phyloP scores from a whole-genome alignment of 768 basidiomycete species.

The Rhodotorula paludigena region DNA sequence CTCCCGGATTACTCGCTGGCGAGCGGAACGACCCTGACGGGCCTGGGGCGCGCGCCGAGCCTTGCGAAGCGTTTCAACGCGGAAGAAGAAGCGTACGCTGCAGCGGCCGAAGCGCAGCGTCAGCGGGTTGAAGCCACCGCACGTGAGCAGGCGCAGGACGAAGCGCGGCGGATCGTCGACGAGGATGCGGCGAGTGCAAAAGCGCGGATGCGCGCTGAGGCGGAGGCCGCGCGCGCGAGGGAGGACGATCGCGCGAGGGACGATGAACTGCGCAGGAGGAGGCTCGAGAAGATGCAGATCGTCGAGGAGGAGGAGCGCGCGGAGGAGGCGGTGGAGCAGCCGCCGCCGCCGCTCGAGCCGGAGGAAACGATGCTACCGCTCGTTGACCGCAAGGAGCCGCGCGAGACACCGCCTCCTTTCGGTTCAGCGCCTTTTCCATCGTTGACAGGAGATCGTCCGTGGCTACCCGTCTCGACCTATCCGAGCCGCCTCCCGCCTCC shows the following conservation, averaged over 20 bases:
- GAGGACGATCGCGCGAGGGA: background rate
- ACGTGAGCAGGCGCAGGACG: background rate
- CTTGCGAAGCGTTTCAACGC: too few species aligned
- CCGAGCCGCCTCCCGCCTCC: background rate
- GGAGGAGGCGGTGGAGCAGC: background rate
- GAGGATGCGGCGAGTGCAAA: background rate
- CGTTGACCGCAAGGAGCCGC: background rate
- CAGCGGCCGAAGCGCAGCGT: background rate
- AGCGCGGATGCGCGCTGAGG: background rate
- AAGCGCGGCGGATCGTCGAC: background rate
- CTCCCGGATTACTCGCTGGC: background rate
- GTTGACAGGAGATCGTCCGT: too few species aligned
- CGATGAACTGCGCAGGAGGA: background rate
- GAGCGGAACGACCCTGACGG: background rate
- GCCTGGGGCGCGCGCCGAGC: too few species aligned
- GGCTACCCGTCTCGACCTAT: too few species aligned
- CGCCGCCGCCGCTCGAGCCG: conserved; percentile 3
- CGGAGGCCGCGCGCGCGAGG: background rate
- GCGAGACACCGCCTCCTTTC: background rate
- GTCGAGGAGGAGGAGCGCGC: background rate
- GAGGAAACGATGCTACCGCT: background rate
- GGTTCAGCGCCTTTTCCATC: too few species aligned
- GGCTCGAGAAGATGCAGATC: background rate
- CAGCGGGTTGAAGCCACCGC: background rate
- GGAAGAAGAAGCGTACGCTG: too few species aligned